phyloP scores from a whole-genome alignment of 1,284 basidiomycete species.

The Cryptococcus jaspeensis region DNA sequence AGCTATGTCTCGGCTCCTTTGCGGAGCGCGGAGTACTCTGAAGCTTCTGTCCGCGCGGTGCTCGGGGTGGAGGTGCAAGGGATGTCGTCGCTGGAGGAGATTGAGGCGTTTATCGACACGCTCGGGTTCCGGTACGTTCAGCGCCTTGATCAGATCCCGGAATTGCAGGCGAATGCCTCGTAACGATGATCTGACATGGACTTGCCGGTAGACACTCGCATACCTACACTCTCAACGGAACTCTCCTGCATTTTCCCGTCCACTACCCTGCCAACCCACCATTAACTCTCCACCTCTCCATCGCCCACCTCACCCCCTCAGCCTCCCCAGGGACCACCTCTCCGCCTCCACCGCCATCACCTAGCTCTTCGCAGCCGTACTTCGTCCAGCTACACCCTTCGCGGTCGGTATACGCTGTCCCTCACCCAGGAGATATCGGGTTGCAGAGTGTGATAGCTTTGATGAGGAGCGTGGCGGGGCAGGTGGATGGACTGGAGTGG shows the following conservation, averaged over 20 bases:
- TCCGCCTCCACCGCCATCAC: conserved; percentile 1
- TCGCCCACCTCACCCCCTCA: conserved; percentile 23
- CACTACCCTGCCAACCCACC: conserved; percentile 18
- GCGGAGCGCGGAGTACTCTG: conserved; percentile 35
- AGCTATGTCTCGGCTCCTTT: conserved; percentile 36
- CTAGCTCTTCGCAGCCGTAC: conserved; percentile 27
- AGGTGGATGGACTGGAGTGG: conserved; percentile 43
- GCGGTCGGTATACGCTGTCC: conserved; percentile 31
- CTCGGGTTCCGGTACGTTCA: conserved; percentile 41
- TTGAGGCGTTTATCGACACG: conserved; percentile 35
- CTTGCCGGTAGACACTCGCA: conserved; percentile 34
- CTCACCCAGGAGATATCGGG: conserved; percentile 25
- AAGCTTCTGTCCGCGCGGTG: conserved; percentile 35
- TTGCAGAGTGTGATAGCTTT: conserved; percentile 34
- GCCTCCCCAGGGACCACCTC: not conserved
- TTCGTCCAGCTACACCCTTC: conserved; percentile 39
- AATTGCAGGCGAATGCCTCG: not conserved
- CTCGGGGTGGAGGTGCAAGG: conserved; percentile 33
- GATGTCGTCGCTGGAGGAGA: conserved; percentile 19
- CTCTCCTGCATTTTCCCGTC: conserved; percentile 41
- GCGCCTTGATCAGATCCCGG: not conserved
- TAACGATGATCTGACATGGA: not conserved
- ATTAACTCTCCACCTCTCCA: conserved; percentile 33
- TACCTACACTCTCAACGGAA: conserved; percentile 27
- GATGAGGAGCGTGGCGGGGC: conserved; percentile 30